phyloP scores from a whole-genome alignment of 106 monocot genomes.

The Hemerocallis citrina region DNA sequence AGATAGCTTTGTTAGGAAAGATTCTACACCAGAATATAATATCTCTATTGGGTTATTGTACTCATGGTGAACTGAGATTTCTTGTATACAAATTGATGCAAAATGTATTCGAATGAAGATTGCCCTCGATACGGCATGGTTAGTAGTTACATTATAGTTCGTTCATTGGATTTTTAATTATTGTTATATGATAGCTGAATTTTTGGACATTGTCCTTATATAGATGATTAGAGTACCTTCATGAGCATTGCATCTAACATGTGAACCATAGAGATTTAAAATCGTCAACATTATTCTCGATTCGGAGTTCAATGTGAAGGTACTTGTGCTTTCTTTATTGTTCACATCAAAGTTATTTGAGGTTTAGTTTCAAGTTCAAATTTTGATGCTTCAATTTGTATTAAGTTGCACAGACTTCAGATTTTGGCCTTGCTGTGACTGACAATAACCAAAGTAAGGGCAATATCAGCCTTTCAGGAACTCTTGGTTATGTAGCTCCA shows the following conservation, averaged over 20 bases:
- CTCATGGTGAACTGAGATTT: constrained; percentile 47
- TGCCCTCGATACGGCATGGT: constrained; percentile 90
- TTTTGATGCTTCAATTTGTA: neutral
- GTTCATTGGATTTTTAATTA: constrained; percentile 3
- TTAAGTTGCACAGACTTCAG: constrained; percentile 88
- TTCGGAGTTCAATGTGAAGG: constrained; percentile 78
- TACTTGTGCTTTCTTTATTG: neutral
- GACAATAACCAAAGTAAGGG: constrained; percentile 45
- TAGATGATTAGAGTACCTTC: constrained; percentile 90
- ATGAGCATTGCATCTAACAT: constrained; percentile 71
- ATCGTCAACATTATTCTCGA: constrained; percentile 93
- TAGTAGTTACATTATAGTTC: constrained; percentile 1
- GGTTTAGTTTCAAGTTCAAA: neutral
- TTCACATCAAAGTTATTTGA: too few relatives aligned
- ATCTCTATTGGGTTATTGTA: constrained; percentile 65
- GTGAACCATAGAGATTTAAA: constrained; percentile 90
- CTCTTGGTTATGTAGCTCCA: constrained; percentile 79
- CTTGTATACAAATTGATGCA: constrained; percentile 78
- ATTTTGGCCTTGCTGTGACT: constrained; percentile 80
- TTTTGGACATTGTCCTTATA: neutral
- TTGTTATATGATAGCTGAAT: neutral
- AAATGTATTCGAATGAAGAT: constrained; percentile 92
- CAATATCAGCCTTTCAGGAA: constrained; percentile 58
- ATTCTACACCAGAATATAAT: constrained; percentile 80
- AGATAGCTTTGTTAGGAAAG: constrained; percentile 52